Evolutionary conservation across 83 land plant species (phyloP), one percentile per base, ranked within the genome.

Genomic region (Picea abies): DNA sequence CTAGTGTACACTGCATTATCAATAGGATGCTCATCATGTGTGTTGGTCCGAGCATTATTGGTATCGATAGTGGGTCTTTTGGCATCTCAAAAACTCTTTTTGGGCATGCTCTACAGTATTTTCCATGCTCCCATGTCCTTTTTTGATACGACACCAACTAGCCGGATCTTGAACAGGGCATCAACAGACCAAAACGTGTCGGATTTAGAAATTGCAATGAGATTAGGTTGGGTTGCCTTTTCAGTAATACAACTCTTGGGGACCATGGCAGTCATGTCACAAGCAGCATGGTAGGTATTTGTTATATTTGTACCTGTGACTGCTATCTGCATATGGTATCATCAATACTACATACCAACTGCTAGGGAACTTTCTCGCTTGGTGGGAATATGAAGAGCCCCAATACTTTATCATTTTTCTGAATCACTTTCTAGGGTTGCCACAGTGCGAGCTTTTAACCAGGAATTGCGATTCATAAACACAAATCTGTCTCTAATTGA

Each of bases 111-210:
- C 44, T 80, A 80, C 1, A 81, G 93, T 39, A 37, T 97, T 22
- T 81, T 95, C 63, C 87, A 80, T n/a, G 95, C 99, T 49, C 98
- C 99, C 22, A 95, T 97, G 98, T 83, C 94, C 14, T 97, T 97
- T 86, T 97, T 95, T 81, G 99, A 97, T 84, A 92, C 94, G 17
- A 97, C 99, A 7, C 99, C 99, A 39, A 89, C 92, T 44, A 98
- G 99, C 73, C 87, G 98, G 72, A 95, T 97, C 65, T 85, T 97
- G 63, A 95, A 91, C 81, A 85, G 99, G 90, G 95, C 90, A 47
- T 95, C 97, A 15, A 88, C 88, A 5, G 97, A 95, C 78, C 97
- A 95, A 84, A 91, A 91, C 77, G 89, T 92, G 32, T 63, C 91
- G 47, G 97, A 95, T 82, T 80, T 91, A 87, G 97, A 93, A 78